Evolutionary conservation across 352 stramenopile genomes (phyloP), one percentile per base, ranked within the genome.

Genomic region (Phytophthora vignae): DNA sequence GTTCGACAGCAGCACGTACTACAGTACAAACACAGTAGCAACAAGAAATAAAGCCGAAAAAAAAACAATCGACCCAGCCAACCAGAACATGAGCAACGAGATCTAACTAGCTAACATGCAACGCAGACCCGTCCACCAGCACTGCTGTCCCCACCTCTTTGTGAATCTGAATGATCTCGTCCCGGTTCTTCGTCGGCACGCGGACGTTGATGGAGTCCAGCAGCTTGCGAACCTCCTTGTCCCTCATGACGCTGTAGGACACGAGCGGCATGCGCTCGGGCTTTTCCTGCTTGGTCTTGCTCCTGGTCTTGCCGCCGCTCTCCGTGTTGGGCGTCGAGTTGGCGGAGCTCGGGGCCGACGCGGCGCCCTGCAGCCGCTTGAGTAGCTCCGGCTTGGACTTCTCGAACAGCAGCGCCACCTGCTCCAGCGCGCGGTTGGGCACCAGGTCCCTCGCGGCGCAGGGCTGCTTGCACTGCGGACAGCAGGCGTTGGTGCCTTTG

Each of bases 141-240:
- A 31, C n/a, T 50, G 22, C 46, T 29, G 38, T 12, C 11, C 70
- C 27, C 65, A 96, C 88, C 82, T 96, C 89, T 82, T 96, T 96
- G 78, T 96, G 89, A 59, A 93, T 91, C 64, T 93, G 85, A 67
- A 96, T 93, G 69, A 95, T 94, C 46, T 93, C 87, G n/a, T 95
- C 87, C 36, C 87, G 77, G 63, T 88, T 90, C 65, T 90, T 93
- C 22, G 89, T 82, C 6, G 69, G 64, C 10, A 84, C 66, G 27
- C 80, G 78, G 31, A 96, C 82, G 53, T 82, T 85, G 54, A 92
- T 94, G 14, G 66, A 63, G 61, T 94, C 86, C 21, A 96, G 71
- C 19, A 95, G 71, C 71, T 95, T 93, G 61, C 71, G 60, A 55
- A 89, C 83, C 68, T 95, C 86, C 66, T 94, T 95, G 63, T 96